These are phyloP conservation scores for Agrocybe praecox DNA, from an alignment of 768 basidiomycete genomes.

Conservation along the genomic window DNA sequence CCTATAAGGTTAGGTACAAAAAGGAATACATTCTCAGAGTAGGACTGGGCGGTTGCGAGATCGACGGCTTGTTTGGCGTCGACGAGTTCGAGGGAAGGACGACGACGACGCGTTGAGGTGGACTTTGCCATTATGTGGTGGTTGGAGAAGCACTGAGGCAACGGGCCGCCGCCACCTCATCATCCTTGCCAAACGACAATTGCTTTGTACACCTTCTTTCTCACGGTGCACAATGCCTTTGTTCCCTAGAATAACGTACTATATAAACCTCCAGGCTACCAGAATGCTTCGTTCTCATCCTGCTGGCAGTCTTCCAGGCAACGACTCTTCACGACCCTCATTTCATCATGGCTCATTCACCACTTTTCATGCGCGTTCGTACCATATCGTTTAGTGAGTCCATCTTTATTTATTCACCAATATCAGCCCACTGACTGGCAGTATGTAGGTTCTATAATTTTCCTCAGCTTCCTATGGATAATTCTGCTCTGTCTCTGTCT, in stretches of 20 bases:
- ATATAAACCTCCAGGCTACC: not conserved
- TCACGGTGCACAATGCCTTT: not conserved
- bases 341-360: not conserved
- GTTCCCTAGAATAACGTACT: not conserved
- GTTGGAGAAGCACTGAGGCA: not conserved
- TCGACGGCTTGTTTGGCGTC: conserved; percentile 87
- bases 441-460: conserved; percentile 20
- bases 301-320: not conserved
- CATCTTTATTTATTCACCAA: not conserved
- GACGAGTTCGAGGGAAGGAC: conserved; percentile 66
- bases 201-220: not conserved
- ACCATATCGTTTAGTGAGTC: conserved; percentile 4
- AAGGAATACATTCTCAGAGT: conserved; percentile 95
- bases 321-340: not conserved
- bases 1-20: conserved; percentile 98
- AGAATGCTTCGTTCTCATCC: not conserved
- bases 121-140: conserved; percentile 32
- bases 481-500: conserved; percentile 26
- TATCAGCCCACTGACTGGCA: not conserved
- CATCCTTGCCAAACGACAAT: conserved; percentile 2
- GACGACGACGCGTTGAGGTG: conserved; percentile 42
- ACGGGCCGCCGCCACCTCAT: conserved; percentile 6
- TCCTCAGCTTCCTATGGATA: conserved; percentile 29
- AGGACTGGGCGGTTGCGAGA: conserved; percentile 82
- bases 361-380: conserved; percentile 1